Evolutionary conservation across 805 yeast genomes (phyloP).

Genomic region (Wickerhamia fluorescens): DNA sequence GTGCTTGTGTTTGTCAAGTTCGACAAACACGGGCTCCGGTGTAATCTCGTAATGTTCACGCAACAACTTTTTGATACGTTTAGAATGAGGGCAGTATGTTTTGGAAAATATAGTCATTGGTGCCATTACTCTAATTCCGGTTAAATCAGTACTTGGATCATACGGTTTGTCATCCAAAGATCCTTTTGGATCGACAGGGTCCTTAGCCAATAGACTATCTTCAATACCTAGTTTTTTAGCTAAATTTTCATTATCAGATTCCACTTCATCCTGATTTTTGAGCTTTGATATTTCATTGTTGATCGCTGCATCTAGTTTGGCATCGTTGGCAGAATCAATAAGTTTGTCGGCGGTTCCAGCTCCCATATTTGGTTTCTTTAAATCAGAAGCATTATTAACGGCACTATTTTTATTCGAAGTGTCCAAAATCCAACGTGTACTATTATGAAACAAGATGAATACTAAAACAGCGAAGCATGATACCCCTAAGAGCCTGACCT

Average conservation of each 20-base stretch:
- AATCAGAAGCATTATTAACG: background rate
- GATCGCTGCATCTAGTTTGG: slow-evolving; percentile 31
- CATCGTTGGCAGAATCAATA: slow-evolving; percentile 30
- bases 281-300: slow-evolving; percentile 26
- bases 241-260: too few relatives aligned
- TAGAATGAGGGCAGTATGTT: slow-evolving; percentile 68
- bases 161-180: slow-evolving; percentile 9
- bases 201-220: too few relatives aligned
- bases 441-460: slow-evolving; percentile 5
- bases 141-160: slow-evolving; percentile 37
- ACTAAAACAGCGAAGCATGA: slow-evolving; percentile 2
- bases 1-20: slow-evolving; percentile 71
- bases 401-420: slow-evolving; percentile 1
- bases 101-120: slow-evolving; percentile 61
- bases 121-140: slow-evolving; percentile 48
- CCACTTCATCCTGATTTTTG: too few relatives aligned
- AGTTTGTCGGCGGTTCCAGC: slow-evolving; percentile 6
- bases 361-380: background rate
- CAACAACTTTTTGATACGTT: slow-evolving; percentile 60
- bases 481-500: slow-evolving; percentile 5
- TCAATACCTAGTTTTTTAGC: too few relatives aligned
- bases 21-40: slow-evolving; percentile 71
- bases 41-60: slow-evolving; percentile 55
- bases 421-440: too few relatives aligned
- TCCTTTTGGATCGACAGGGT: slow-evolving; percentile 4